A percentile compares a stretch with the other conserved stretches of the same genome.
Conservation (phyloP, 2,329 filamentous ascomycete genomes). For the Venturiaceae sp. region DNA sequence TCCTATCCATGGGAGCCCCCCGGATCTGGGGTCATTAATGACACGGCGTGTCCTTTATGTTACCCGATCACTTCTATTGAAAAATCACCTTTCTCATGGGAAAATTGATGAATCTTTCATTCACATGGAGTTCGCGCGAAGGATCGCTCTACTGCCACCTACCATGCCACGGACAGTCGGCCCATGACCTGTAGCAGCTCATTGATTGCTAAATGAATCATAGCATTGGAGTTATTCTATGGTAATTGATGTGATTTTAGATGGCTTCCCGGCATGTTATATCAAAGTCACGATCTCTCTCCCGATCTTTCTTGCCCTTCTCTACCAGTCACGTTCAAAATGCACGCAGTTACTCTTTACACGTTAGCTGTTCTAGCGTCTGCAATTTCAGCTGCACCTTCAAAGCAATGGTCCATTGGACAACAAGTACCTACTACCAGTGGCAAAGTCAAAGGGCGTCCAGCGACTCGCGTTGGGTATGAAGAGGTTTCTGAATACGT, state of each 20-base stretch:
- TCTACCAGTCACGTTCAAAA: neutral
- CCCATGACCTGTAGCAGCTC: neutral
- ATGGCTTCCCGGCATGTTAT: neutral
- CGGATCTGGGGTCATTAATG: too few relatives aligned
- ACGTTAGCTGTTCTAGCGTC: neutral
- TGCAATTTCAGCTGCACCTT: neutral
- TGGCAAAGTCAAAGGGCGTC: slow-evolving; percentile 7
- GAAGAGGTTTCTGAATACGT: slow-evolving; percentile 7
- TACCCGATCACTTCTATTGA: too few relatives aligned
- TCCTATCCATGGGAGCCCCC: too few relatives aligned
- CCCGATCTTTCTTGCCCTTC: neutral
- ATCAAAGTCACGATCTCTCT: accelerated
- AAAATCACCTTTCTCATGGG: too few relatives aligned
- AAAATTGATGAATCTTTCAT: too few relatives aligned
- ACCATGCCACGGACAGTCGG: too few relatives aligned
- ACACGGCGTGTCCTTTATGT: too few relatives aligned
- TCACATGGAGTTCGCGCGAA: too few relatives aligned
- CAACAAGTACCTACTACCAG: slow-evolving; percentile 2
- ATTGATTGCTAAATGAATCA: neutral
- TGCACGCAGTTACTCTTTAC: neutral
- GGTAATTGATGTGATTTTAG: neutral
- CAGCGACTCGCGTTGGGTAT: neutral
- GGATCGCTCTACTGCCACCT: too few relatives aligned
- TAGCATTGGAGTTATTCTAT: neutral
- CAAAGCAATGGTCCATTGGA: slow-evolving; percentile 3